Percentiles rank a stretch among this genome's conserved stretches.
Conservation (phyloP, 78 protist species). For the Bodo saltans region DNA sequence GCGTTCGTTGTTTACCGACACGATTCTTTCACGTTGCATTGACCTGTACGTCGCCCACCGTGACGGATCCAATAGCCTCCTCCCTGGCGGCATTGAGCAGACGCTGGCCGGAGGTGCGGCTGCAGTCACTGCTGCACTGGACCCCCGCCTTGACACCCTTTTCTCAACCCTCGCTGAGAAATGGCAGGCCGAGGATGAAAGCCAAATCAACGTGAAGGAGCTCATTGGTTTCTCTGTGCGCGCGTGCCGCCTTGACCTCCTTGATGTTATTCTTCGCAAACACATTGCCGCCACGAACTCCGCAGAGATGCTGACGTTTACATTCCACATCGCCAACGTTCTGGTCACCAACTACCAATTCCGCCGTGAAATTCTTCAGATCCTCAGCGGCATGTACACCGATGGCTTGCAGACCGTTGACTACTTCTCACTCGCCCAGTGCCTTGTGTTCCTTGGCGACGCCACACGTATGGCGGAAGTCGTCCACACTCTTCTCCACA, state of each 20-base stretch:
- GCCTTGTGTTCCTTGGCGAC: constrained; percentile 47
- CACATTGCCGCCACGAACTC: constrained; percentile 15
- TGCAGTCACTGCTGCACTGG: constrained; percentile 24
- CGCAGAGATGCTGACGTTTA: constrained; percentile 3
- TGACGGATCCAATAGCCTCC: not conserved
- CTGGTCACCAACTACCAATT: constrained; percentile 16
- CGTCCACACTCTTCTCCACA: constrained; percentile 25
- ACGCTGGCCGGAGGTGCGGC: constrained; percentile 55
- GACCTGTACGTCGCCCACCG: constrained; percentile 71
- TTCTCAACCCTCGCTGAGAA: constrained; percentile 55
- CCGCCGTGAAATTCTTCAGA: constrained; percentile 11
- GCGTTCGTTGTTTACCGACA: constrained; percentile 62
- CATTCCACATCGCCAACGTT: not conserved
- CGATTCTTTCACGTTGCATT: constrained; percentile 60
- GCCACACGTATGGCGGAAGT: not conserved
- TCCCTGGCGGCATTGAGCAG: constrained; percentile 26
- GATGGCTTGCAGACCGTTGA: not conserved
- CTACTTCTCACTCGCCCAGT: constrained; percentile 36
- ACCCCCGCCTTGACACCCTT: constrained; percentile 25
- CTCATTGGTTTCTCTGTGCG: constrained; percentile 90
- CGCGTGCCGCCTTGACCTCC: constrained; percentile 78
- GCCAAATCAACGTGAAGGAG: constrained; percentile 1
- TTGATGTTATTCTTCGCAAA: constrained; percentile 68
- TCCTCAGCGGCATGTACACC: constrained; percentile 15
- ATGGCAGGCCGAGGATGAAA: constrained; percentile 63